Conservation (phyloP, 305 asterid genomes). For the Fraxinus angustifolia region DNA sequence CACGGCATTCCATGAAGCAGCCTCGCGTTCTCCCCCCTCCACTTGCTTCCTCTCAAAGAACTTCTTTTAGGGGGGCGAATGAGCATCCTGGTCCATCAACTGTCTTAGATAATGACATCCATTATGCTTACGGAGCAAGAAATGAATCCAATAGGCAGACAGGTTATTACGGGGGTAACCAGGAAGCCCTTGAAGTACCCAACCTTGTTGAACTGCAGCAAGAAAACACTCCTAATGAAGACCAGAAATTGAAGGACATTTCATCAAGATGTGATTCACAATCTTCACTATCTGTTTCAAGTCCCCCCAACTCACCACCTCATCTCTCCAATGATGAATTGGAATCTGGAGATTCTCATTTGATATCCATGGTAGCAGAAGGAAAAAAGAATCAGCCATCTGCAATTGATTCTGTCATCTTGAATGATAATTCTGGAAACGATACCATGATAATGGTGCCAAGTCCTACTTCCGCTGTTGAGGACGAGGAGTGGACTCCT, state of each 20-base stretch:
- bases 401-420: slow-evolving; percentile 39
- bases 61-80: slow-evolving; percentile 41
- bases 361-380: slow-evolving; percentile 44
- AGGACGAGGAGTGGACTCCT: slow-evolving; percentile 83
- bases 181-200: slow-evolving; percentile 47
- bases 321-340: slow-evolving; percentile 93
- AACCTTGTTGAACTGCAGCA: slow-evolving; percentile 38
- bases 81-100: slow-evolving; percentile 48
- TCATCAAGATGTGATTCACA: slow-evolving; percentile 84
- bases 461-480: slow-evolving; percentile 56
- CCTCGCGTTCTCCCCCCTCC: slow-evolving; percentile 97
- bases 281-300: slow-evolving; percentile 91
- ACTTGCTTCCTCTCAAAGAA: slow-evolving; percentile 56
- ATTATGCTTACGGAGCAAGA: slow-evolving; percentile 37
- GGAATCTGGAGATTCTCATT: slow-evolving; percentile 73
- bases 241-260: slow-evolving; percentile 39
- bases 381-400: slow-evolving; percentile 36
- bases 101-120: slow-evolving; percentile 40
- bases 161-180: slow-evolving; percentile 49
- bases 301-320: slow-evolving; percentile 94
- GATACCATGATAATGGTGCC: slow-evolving; percentile 32
- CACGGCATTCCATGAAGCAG: slow-evolving; percentile 84
- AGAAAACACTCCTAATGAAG: slow-evolving; percentile 44
- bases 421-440: slow-evolving; percentile 47
- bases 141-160: slow-evolving; percentile 43